Conservation (phyloP, 1,284 basidiomycete genomes). For the Anthracocystis setariae region DNA sequence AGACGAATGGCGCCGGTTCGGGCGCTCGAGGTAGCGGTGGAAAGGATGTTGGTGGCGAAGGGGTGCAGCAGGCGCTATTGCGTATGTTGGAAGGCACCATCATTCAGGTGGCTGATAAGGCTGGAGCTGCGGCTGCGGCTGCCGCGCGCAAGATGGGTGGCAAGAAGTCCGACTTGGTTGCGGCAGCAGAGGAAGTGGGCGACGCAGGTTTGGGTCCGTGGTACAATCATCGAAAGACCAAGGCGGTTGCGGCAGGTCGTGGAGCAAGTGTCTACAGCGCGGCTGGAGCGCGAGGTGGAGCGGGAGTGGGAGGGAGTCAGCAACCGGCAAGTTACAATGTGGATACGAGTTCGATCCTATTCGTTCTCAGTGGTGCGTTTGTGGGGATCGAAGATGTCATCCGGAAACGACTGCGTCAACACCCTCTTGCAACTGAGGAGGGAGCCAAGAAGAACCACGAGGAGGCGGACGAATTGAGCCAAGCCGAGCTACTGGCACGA, state of each 20-base stretch:
- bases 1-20: conserved; percentile 58
- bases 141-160: neutral
- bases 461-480: neutral
- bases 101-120: conserved; percentile 75
- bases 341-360: conserved; percentile 74
- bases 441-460: neutral
- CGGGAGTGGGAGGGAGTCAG: neutral
- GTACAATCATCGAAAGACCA: conserved; percentile 21
- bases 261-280: neutral
- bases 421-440: neutral
- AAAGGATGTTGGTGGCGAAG: conserved; percentile 93
- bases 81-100: conserved; percentile 91
- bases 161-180: conserved; percentile 1
- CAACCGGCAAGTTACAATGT: conserved; percentile 76
- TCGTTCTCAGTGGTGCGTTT: conserved; percentile 80
- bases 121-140: conserved; percentile 13
- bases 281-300: too few relatives aligned
- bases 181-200: neutral
- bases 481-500: conserved; percentile 20
- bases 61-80: conserved; percentile 90
- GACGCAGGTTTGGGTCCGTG: conserved; percentile 20
- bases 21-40: conserved; percentile 73
- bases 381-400: conserved; percentile 85
- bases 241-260: neutral
- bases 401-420: conserved; percentile 5